Conservation (phyloP, 2,329 filamentous ascomycete genomes). For the Diaporthe citriasiana region DNA sequence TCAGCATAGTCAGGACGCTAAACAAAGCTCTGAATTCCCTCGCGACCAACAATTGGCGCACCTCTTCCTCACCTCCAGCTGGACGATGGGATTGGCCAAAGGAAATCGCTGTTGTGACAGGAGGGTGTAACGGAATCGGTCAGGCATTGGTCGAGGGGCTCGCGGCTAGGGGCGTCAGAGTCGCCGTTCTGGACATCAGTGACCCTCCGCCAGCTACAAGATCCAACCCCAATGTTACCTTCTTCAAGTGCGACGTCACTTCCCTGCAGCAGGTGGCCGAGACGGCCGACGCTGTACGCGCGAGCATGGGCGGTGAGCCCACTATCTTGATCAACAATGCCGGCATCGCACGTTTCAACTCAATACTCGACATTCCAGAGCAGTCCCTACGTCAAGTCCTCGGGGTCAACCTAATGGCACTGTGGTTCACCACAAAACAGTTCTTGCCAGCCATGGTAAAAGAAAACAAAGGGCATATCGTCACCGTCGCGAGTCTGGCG, state of each 20-base stretch:
- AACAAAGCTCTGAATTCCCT: slow-evolving; percentile 45
- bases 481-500: slow-evolving; percentile 70
- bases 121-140: slow-evolving; percentile 54
- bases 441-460: slow-evolving; percentile 70
- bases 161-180: slow-evolving; percentile 52
- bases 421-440: slow-evolving; percentile 67
- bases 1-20: slow-evolving; percentile 23
- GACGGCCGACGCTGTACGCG: slow-evolving; percentile 55
- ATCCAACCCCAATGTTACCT: slow-evolving; percentile 47
- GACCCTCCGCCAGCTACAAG: slow-evolving; percentile 46
- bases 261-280: slow-evolving; percentile 60
- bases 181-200: slow-evolving; percentile 55
- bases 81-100: slow-evolving; percentile 47
- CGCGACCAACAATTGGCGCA: slow-evolving; percentile 46
- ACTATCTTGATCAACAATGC: slow-evolving; percentile 74
- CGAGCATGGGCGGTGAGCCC: slow-evolving; percentile 56
- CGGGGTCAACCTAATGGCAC: slow-evolving; percentile 37
- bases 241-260: slow-evolving; percentile 63
- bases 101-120: slow-evolving; percentile 49
- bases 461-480: slow-evolving; percentile 72
- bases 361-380: slow-evolving; percentile 64
- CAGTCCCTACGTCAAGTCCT: slow-evolving; percentile 54
- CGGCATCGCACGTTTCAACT: slow-evolving; percentile 64
- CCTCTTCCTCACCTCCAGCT: slow-evolving; percentile 33
- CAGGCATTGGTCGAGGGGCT: slow-evolving; percentile 52